Evolutionary conservation across 73 alveolate genomes (phyloP).

Genomic region (Paramecium sonneborni): DNA sequence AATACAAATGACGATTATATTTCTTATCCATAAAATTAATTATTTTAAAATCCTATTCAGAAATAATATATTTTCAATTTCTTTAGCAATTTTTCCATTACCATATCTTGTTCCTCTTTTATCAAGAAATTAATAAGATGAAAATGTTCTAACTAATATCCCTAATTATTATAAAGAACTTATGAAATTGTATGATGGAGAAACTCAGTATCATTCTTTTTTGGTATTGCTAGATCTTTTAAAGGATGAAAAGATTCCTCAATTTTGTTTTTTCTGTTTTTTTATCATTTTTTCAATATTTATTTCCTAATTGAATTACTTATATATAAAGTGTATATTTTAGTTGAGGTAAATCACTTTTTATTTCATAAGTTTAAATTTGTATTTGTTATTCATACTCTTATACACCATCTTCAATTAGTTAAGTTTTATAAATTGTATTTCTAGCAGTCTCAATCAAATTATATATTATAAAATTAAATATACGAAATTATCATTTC

Average conservation of each 20-base stretch:
- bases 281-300: background rate
- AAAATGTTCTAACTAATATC: background rate
- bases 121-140: background rate
- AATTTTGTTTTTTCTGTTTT: background rate
- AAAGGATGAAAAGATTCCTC: background rate
- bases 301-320: background rate
- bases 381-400: background rate
- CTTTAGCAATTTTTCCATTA: too few relatives aligned
- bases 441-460: background rate
- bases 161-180: background rate
- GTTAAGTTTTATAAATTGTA: background rate
- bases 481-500: background rate
- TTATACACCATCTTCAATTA: background rate
- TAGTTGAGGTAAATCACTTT: background rate
- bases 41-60: background rate
- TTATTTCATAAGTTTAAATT: background rate
- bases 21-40: slow-evolving; percentile 34
- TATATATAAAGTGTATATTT: background rate
- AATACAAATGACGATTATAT: background rate
- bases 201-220: background rate
- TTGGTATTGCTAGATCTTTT: background rate
- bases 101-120: slow-evolving; percentile 64
- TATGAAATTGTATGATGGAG: background rate
- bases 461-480: background rate
- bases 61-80: too few relatives aligned